phyloP scores from a whole-genome alignment of 2,329 filamentous ascomycete species.

The Fusarium sp. region DNA sequence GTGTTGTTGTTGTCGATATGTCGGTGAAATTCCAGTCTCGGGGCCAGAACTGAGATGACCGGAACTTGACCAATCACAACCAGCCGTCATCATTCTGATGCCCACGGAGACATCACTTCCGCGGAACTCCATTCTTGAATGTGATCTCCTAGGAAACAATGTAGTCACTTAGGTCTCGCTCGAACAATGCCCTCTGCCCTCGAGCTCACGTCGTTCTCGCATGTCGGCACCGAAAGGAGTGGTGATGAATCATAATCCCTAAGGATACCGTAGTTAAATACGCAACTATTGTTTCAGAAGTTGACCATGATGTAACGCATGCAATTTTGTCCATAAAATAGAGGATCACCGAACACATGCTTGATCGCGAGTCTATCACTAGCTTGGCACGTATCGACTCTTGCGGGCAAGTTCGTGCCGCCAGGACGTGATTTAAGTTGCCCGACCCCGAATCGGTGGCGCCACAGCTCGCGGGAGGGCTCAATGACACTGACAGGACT shows the following conservation, averaged over 20 bases:
- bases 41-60: slow-evolving; percentile 27
- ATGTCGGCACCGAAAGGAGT: no score
- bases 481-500: slow-evolving; percentile 22
- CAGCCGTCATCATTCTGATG: background rate
- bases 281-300: background rate
- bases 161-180: background rate
- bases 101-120: background rate
- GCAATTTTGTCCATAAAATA: background rate
- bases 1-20: background rate
- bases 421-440: slow-evolving; percentile 1
- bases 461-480: slow-evolving; percentile 14
- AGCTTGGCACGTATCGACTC: background rate
- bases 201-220: background rate
- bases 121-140: background rate
- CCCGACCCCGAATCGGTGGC: slow-evolving; percentile 5
- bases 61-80: background rate
- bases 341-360: background rate
- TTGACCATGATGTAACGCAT: background rate
- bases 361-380: background rate
- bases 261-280: background rate
- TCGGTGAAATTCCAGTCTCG: slow-evolving; percentile 25
- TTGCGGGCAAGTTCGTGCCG: background rate
- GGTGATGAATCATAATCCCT: background rate
- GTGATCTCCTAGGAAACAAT: background rate
- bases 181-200: background rate